These are phyloP conservation scores for button mushroom (Agaricus bisporus) DNA, from an alignment of 768 basidiomycete species.

Conservation along the genomic window DNA sequence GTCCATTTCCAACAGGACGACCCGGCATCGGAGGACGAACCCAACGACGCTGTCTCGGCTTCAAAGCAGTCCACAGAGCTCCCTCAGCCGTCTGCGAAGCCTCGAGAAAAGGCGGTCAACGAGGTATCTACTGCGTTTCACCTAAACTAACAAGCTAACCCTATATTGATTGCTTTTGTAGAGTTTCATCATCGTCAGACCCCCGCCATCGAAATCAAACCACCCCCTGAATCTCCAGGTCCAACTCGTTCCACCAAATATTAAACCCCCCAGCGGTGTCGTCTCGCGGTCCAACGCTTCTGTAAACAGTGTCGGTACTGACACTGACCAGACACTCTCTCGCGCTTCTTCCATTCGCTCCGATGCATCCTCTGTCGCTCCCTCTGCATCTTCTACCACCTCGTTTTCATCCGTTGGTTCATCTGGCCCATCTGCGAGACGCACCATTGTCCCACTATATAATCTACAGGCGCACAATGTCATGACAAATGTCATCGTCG, in stretches of 20 bases:
- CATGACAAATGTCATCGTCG: constrained; percentile 78
- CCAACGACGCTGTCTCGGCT: constrained; percentile 15
- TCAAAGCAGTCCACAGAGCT: constrained; percentile 8
- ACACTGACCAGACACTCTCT: constrained; percentile 20
- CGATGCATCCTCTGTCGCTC: constrained; percentile 27
- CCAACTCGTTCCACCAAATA: constrained; percentile 76
- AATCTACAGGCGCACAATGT: constrained; percentile 87
- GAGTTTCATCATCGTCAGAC: constrained; percentile 91
- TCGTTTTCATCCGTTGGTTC: constrained; percentile 33
- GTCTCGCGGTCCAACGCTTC: constrained; percentile 19
- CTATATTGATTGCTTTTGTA: constrained; percentile 21
- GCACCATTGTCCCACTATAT: constrained; percentile 80
- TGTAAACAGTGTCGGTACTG: constrained; percentile 13
- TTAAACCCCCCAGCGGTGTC: constrained; percentile 33
- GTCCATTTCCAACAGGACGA: constrained; percentile 17
- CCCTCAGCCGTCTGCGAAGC: constrained; percentile 9
- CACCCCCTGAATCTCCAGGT: constrained; percentile 89
- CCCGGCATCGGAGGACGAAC: constrained; percentile 27
- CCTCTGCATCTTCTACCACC: constrained; percentile 32
- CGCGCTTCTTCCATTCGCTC: constrained; percentile 59
- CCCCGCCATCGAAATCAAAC: constrained; percentile 78
- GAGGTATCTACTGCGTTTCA: constrained; percentile 17
- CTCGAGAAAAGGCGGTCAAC: constrained; percentile 19
- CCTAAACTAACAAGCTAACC: neutral
- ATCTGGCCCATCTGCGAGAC: constrained; percentile 26